Percentiles rank a stretch among this genome's conserved stretches.
phyloP scores from a whole-genome alignment of 169 alveolate species.

The Eimeria acervulina region DNA sequence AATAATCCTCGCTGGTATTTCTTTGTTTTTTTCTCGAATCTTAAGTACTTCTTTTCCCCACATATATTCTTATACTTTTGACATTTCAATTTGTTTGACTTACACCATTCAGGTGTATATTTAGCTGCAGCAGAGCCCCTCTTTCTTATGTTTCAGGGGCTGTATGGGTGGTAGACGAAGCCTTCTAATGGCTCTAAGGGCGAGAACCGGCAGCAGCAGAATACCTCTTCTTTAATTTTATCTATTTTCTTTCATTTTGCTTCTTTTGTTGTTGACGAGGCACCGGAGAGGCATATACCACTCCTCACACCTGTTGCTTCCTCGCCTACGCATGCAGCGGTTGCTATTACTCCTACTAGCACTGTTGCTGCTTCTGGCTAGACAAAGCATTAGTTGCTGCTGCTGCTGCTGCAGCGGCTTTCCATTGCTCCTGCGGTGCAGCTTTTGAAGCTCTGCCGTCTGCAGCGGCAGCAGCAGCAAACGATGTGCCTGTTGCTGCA shows the following conservation, averaged over 20 bases:
- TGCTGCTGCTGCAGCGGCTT: neutral
- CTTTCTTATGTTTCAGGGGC: neutral
- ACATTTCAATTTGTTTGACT: neutral
- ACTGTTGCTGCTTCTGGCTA: neutral
- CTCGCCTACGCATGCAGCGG: neutral
- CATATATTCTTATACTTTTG: neutral
- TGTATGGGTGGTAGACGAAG: neutral
- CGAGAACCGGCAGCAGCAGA: neutral
- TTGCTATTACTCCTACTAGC: neutral
- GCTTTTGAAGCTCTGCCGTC: neutral
- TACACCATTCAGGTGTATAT: neutral
- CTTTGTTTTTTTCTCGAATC: neutral
- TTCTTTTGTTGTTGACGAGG: neutral
- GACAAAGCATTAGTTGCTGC: neutral
- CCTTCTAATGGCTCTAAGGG: neutral
- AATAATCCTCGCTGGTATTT: neutral
- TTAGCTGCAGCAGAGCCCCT: neutral
- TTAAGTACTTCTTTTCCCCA: neutral
- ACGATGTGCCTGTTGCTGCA: conserved; percentile 2
- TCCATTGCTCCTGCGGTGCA: neutral
- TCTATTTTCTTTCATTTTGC: neutral
- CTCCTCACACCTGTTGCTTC: neutral
- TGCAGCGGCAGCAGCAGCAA: neutral
- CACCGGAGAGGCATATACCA: neutral
- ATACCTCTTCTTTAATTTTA: neutral